Percentiles rank a stretch among this genome's conserved stretches.
Conservation (phyloP, 1,284 basidiomycete genomes). For the Trametes polyzona region DNA sequence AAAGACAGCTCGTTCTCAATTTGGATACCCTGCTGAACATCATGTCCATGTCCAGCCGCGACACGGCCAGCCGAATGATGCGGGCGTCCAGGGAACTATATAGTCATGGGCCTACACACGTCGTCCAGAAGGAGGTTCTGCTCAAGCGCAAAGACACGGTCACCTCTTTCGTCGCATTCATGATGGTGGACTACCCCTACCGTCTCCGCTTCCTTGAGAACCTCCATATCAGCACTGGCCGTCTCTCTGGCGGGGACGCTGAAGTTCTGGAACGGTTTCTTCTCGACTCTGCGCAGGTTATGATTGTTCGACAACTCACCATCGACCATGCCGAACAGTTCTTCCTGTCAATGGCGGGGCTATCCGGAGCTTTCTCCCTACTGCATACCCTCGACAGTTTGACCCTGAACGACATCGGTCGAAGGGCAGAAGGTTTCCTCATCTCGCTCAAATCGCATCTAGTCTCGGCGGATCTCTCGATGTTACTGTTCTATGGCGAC, state of each 20-base stretch:
- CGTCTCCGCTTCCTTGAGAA: background rate
- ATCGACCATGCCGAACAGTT: slow-evolving; percentile 4
- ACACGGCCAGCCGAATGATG: background rate
- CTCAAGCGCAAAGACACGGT: background rate
- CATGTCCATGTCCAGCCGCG: background rate
- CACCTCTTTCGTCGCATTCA: background rate
- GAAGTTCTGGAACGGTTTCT: background rate
- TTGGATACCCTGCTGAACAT: background rate
- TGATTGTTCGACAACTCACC: background rate
- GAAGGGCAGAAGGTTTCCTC: background rate
- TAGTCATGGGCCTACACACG: background rate
- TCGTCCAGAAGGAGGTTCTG: background rate
- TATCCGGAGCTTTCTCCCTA: background rate
- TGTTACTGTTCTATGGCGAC: background rate
- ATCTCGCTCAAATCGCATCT: background rate
- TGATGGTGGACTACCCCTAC: background rate
- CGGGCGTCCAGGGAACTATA: background rate
- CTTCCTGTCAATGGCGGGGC: background rate
- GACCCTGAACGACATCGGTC: background rate
- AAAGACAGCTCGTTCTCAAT: background rate
- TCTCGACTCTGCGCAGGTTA: background rate
- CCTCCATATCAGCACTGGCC: background rate
- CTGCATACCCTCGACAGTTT: background rate
- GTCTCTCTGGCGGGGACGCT: background rate
- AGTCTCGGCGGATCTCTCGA: slow-evolving; percentile 1